Conservation (phyloP, 768 basidiomycete genomes). For the Lactarius indigo region DNA sequence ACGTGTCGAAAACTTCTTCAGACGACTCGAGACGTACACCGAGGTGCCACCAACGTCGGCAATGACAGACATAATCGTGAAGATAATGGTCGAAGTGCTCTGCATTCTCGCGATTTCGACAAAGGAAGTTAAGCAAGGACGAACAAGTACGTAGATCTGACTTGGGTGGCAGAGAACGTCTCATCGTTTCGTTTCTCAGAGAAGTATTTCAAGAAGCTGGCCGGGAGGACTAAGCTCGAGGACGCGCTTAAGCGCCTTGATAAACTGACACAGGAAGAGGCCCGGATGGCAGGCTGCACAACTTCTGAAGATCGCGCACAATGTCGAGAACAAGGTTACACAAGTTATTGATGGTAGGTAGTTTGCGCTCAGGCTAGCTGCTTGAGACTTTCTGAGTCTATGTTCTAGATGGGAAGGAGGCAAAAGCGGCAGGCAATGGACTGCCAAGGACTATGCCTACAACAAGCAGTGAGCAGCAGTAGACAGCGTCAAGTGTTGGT, state of each 20-base stretch:
- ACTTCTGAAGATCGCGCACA: too few species aligned
- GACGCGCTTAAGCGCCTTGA: too few species aligned
- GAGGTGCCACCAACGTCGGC: not conserved
- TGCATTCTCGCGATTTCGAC: not conserved
- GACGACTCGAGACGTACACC: not conserved
- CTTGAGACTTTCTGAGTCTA: not conserved
- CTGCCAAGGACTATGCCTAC: not conserved
- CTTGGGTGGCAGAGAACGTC: not conserved
- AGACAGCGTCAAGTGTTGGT: not conserved
- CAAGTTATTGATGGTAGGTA: not conserved
- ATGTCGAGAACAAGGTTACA: not conserved
- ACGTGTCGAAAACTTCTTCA: not conserved
- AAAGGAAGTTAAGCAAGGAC: not conserved
- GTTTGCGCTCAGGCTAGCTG: not conserved
- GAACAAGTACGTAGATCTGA: not conserved
- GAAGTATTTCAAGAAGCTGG: too few species aligned
- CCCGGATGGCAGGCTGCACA: too few species aligned
- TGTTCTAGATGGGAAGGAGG: not conserved
- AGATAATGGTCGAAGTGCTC: not conserved
- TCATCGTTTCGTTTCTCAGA: not conserved
- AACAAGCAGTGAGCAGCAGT: not conserved
- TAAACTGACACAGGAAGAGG: too few species aligned
- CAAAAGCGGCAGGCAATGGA: not conserved
- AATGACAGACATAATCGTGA: not conserved
- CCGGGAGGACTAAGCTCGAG: too few species aligned